Percentiles rank a stretch among this genome's conserved stretches.
These are phyloP conservation scores for Leucosporidium scottii DNA, from an alignment of 768 basidiomycete species.

Conservation along the genomic window DNA sequence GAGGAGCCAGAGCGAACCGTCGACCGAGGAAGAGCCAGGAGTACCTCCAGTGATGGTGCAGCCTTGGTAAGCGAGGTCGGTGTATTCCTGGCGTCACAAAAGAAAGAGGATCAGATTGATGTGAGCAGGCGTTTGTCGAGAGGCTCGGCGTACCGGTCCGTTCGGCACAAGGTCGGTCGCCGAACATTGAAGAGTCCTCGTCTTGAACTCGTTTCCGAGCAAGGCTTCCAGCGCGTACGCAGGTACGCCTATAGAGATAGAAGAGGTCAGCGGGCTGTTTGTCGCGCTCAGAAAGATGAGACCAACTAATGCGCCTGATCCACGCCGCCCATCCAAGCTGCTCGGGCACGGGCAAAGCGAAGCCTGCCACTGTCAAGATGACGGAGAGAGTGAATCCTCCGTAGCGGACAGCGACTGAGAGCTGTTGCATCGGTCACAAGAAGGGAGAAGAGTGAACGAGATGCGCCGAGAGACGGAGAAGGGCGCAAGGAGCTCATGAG, in stretches of 20 bases:
- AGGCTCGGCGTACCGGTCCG: background rate
- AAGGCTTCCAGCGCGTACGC: constrained; percentile 35
- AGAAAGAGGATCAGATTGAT: background rate
- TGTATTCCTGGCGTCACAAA: background rate
- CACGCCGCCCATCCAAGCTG: constrained; percentile 8
- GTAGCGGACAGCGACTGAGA: constrained; percentile 21
- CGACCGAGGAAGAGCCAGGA: constrained; percentile 17
- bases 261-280: background rate
- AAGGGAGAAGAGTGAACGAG: too few relatives aligned
- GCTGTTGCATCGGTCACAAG: too few relatives aligned
- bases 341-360: constrained; percentile 5
- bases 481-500: too few relatives aligned
- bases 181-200: constrained; percentile 5
- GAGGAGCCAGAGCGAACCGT: constrained; percentile 21
- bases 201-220: constrained; percentile 34
- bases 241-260: constrained; percentile 1
- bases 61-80: constrained; percentile 13
- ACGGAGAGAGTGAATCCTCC: constrained; percentile 8
- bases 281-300: background rate
- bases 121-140: too few relatives aligned
- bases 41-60: constrained; percentile 33
- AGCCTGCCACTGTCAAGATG: constrained; percentile 15
- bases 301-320: constrained; percentile 11
- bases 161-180: constrained; percentile 11
- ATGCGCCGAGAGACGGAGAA: too few relatives aligned